A percentile compares a stretch with the other conserved stretches of the same genome.
Conservation (phyloP, 108 stramenopile species). For the Cyclotella cryptica region DNA sequence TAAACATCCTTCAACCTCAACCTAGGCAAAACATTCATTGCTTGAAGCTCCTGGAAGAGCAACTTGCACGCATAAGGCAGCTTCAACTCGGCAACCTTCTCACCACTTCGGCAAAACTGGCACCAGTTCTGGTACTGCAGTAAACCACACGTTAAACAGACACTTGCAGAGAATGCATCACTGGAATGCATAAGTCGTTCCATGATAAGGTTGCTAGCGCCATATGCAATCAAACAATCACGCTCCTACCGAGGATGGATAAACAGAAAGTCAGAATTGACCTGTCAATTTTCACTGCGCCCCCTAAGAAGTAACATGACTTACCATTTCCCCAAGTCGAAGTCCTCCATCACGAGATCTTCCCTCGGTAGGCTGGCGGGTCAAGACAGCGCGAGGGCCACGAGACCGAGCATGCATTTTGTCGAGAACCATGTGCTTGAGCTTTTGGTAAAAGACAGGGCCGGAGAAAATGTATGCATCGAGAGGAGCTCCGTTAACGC, state of each 20-base stretch:
- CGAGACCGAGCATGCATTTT: constrained; percentile 99
- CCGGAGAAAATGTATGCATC: constrained; percentile 96
- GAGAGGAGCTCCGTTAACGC: constrained; percentile 79
- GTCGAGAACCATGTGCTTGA: constrained; percentile 99
- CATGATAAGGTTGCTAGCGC: constrained; percentile 99
- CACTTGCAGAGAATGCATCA: constrained; percentile 98
- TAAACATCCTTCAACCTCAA: constrained; percentile 83
- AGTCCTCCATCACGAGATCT: constrained; percentile 98
- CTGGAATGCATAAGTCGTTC: constrained; percentile 99
- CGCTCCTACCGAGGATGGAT: constrained; percentile 52
- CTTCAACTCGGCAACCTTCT: constrained; percentile 91
- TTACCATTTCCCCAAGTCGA: constrained; percentile 95
- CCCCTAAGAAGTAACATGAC: not conserved
- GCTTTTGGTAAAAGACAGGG: constrained; percentile 99
- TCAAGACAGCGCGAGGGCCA: constrained; percentile 97
- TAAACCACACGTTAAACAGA: constrained; percentile 94
- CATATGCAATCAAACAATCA: constrained; percentile 99
- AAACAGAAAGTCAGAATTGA: not conserved
- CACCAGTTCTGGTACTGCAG: constrained; percentile 97
- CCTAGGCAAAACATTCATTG: constrained; percentile 94
- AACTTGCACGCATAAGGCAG: constrained; percentile 99
- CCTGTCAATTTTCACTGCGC: not conserved
- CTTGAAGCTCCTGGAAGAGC: constrained; percentile 97
- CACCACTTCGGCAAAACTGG: constrained; percentile 94
- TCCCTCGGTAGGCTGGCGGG: constrained; percentile 99